Evolutionary conservation across 169 alveolate genomes (phyloP), one percentile per base, ranked within the genome.

Genomic region (Plasmodium knowlesi): DNA sequence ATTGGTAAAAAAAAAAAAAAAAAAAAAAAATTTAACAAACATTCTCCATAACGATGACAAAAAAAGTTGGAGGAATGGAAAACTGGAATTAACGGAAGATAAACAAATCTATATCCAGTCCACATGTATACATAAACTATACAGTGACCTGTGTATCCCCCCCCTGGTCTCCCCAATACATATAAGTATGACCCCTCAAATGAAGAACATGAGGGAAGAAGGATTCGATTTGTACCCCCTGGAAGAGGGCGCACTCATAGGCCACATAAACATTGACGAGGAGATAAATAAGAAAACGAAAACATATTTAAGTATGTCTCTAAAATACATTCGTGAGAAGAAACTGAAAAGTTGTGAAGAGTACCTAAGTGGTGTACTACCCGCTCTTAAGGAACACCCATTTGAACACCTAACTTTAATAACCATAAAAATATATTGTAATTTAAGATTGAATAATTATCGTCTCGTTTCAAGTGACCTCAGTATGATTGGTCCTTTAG

Each of bases 391-490:
- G 53, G 70, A 89, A 12, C 91, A 89, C n/a, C 94, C 90, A 53
- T 89, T 89, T 80, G 94, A 89, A 89, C 82, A 78, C 72, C 22
- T 89, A 5, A 34, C 82, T 28, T 89, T 89, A 39, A 78, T 67
- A 57, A 89, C 94, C 3, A 76, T 89, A 50, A 89, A 89, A 28
- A 89, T 89, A n/a, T 89, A 89, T 79, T 89, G 94, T 28, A 89
- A 79, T 89, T 79, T 89, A 89, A 50, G 94, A 61, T 22, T 89
- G 50, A 70, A 79, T 37, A 78, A 53, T 79, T 89, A 89, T 46
- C 30, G 90, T n/a, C 50, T 43, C 12, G 83, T 89, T 78, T 89
- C 94, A 8, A 80, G 28, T 76, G 90, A 89, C 72, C 72, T 89
- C 32, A 89, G 22, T 78, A 8, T 43, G 34, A 3, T 89, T 19